Conservation (phyloP, 257 asterid genomes). For the Penstemon newberryi region DNA sequence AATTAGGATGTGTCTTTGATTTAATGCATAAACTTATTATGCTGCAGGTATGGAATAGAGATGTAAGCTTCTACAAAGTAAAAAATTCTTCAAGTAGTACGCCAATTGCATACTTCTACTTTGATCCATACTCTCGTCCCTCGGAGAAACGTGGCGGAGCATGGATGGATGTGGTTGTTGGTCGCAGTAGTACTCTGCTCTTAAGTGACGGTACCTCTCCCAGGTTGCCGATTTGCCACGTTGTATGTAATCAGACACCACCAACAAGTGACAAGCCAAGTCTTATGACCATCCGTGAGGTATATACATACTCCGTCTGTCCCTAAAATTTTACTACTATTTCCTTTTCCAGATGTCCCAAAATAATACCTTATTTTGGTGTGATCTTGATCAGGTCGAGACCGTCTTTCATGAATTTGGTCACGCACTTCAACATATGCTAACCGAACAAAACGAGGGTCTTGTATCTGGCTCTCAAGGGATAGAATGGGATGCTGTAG, state of each 20-base stretch:
- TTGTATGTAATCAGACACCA: slow-evolving; percentile 89
- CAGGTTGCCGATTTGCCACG: slow-evolving; percentile 68
- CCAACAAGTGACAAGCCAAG: slow-evolving; percentile 77
- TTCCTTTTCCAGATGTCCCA: too few species aligned
- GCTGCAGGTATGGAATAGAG: slow-evolving; percentile 70
- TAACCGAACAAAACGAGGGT: slow-evolving; percentile 86
- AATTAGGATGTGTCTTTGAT: neutral
- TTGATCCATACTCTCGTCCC: slow-evolving; percentile 89
- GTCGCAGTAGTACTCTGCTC: slow-evolving; percentile 54
- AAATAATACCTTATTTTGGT: neutral
- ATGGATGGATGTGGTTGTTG: slow-evolving; percentile 74
- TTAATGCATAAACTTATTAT: slow-evolving; percentile 14
- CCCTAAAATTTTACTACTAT: neutral
- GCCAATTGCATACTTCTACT: slow-evolving; percentile 63
- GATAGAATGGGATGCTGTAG: slow-evolving; percentile 90
- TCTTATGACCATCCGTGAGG: slow-evolving; percentile 86
- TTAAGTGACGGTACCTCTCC: slow-evolving; percentile 45
- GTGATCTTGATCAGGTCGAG: slow-evolving; percentile 55
- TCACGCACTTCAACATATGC: slow-evolving; percentile 88
- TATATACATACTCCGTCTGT: slow-evolving; percentile 13
- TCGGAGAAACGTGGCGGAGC: slow-evolving; percentile 89
- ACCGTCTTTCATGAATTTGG: slow-evolving; percentile 86
- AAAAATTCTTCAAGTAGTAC: slow-evolving; percentile 52
- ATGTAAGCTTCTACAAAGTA: slow-evolving; percentile 64
- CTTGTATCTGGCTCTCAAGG: slow-evolving; percentile 70